Conservation (phyloP, 2,329 filamentous ascomycete species). For the Ascochyta pisi region DNA sequence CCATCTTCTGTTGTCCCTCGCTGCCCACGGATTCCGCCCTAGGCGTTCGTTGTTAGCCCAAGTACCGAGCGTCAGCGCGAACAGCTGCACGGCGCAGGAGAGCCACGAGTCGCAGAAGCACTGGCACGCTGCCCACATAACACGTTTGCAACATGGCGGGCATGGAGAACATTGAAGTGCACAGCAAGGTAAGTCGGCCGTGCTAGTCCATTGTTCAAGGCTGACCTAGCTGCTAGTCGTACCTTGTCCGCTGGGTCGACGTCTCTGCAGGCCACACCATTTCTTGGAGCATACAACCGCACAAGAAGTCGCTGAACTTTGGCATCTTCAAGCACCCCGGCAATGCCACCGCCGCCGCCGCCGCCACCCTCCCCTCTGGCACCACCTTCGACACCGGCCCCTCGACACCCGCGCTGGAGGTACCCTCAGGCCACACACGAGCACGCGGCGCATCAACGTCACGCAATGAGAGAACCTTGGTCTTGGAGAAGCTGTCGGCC, state of each 20-base stretch:
- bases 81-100: constrained; percentile 2
- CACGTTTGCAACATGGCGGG: constrained; percentile 71
- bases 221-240: constrained; percentile 68
- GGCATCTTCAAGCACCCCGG: constrained; percentile 97
- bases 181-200: constrained; percentile 79
- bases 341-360: constrained; percentile 61
- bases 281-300: constrained; percentile 96
- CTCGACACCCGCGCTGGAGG: constrained; percentile 57
- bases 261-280: constrained; percentile 90
- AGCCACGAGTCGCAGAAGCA: not conserved
- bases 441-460: constrained; percentile 60
- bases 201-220: not conserved
- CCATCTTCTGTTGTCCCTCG: constrained; percentile 10
- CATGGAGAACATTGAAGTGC: constrained; percentile 96
- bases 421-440: constrained; percentile 60
- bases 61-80: constrained; percentile 17
- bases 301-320: constrained; percentile 99
- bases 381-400: constrained; percentile 38
- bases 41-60: constrained; percentile 12
- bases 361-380: constrained; percentile 47
- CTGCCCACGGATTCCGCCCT: constrained; percentile 4
- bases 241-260: constrained; percentile 96
- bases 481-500: constrained; percentile 68
- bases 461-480: constrained; percentile 74
- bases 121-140: constrained; percentile 1